These are phyloP conservation scores for Phytopythium kandeliae DNA, from an alignment of 352 stramenopile species.

Conservation along the genomic window DNA sequence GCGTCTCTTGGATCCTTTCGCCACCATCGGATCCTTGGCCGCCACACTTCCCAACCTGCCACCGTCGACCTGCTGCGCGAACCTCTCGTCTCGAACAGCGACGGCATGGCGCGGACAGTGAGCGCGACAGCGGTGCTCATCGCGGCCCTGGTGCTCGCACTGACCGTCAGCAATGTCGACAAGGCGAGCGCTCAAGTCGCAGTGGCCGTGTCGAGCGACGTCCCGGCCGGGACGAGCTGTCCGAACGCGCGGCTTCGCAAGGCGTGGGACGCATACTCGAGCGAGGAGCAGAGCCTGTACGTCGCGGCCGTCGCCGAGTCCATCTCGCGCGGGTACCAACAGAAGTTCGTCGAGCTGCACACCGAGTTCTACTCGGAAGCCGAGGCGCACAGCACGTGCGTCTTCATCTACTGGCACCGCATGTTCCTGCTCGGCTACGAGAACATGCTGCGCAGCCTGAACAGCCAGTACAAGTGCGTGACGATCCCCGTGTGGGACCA, in stretches of 20 bases:
- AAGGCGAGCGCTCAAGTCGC: not conserved
- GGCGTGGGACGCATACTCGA: slow-evolving; percentile 35
- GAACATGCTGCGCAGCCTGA: slow-evolving; percentile 63
- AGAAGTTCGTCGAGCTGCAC: slow-evolving; percentile 61
- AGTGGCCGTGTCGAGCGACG: not conserved
- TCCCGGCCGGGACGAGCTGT: slow-evolving; percentile 20
- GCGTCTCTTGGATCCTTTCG: not conserved
- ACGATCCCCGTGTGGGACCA: slow-evolving; percentile 64
- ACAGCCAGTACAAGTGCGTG: slow-evolving; percentile 33
- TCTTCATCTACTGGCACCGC: slow-evolving; percentile 78
- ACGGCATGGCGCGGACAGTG: not conserved
- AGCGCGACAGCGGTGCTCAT: not conserved
- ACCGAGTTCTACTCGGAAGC: slow-evolving; percentile 32
- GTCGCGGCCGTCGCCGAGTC: slow-evolving; percentile 25
- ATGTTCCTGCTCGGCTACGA: slow-evolving; percentile 56
- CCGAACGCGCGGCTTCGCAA: slow-evolving; percentile 29
- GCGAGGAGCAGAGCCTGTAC: slow-evolving; percentile 32
- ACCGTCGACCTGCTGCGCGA: too few species aligned
- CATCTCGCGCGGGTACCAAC: slow-evolving; percentile 35
- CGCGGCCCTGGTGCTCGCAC: not conserved
- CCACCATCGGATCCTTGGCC: too few species aligned
- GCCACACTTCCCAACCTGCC: too few species aligned
- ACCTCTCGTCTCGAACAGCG: too few species aligned
- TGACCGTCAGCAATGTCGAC: not conserved
- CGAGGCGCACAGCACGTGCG: slow-evolving; percentile 46